Conservation (phyloP, 345 rosid genomes). For the Microthlaspi erraticum region DNA sequence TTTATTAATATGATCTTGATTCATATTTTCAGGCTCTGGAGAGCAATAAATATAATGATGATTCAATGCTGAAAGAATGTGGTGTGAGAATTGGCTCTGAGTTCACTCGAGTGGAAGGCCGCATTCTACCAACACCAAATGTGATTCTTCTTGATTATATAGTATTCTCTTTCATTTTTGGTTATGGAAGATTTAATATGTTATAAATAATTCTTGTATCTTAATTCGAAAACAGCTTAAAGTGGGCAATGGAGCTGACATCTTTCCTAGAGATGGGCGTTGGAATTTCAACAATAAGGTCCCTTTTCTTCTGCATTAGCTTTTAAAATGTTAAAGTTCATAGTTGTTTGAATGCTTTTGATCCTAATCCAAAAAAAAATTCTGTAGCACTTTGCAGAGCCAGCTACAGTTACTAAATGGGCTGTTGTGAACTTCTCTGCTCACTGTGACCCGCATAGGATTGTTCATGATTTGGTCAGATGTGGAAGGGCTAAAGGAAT, state of each 20-base stretch:
- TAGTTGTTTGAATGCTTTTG: too few species aligned
- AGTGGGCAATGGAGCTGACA: constrained; percentile 73
- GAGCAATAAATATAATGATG: constrained; percentile 61
- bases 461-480: constrained; percentile 54
- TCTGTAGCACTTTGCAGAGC: constrained; percentile 65
- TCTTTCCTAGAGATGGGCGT: constrained; percentile 64
- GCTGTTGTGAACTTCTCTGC: constrained; percentile 83
- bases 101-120: constrained; percentile 79
- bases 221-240: constrained; percentile 54
- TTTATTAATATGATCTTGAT: neutral
- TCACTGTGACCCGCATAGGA: constrained; percentile 53
- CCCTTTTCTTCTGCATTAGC: neutral
- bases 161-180: neutral
- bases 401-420: constrained; percentile 64
- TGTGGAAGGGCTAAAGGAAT: constrained; percentile 76
- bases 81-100: constrained; percentile 58
- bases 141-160: constrained; percentile 43
- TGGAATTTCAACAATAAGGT: constrained; percentile 93
- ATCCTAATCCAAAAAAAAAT: neutral
- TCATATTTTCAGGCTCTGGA: constrained; percentile 56
- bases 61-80: constrained; percentile 69
- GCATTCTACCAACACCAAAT: constrained; percentile 71
- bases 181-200: constrained; percentile 6
- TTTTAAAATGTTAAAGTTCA: too few species aligned
- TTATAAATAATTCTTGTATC: neutral